phyloP scores from a whole-genome alignment of 257 asterid species.

The Plantago elongata region DNA sequence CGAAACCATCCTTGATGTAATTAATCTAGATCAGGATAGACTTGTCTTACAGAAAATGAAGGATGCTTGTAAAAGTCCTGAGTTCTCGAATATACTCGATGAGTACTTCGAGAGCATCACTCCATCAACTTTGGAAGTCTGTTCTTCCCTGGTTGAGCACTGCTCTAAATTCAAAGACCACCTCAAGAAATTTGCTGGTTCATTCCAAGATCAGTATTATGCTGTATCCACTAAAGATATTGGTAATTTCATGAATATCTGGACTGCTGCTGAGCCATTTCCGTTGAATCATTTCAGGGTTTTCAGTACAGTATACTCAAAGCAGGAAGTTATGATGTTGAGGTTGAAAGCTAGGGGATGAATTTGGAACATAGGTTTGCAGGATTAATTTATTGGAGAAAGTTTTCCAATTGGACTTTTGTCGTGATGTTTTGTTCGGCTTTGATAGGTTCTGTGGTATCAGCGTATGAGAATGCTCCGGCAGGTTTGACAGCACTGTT shows the following conservation, averaged over 20 bases:
- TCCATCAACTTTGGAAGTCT: conserved; percentile 55
- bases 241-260: conserved; percentile 39
- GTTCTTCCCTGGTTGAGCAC: conserved; percentile 22
- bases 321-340: conserved; percentile 51
- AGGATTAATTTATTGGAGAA: conserved; percentile 56
- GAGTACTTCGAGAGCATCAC: conserved; percentile 77
- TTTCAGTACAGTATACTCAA: conserved; percentile 44
- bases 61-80: conserved; percentile 65
- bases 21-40: conserved; percentile 55
- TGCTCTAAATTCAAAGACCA: conserved; percentile 51
- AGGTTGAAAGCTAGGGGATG: conserved; percentile 42
- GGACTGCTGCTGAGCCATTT: conserved; percentile 63
- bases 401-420: conserved; percentile 60
- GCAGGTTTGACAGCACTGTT: conserved; percentile 72
- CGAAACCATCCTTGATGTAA: conserved; percentile 57
- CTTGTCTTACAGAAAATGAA: conserved; percentile 51
- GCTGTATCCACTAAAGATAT: neutral
- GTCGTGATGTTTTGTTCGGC: conserved; percentile 59
- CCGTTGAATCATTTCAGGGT: conserved; percentile 50
- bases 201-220: conserved; percentile 48
- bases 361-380: conserved; percentile 54
- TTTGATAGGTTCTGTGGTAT: conserved; percentile 72
- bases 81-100: conserved; percentile 66
- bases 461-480: conserved; percentile 75
- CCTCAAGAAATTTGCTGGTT: conserved; percentile 46